Evolutionary conservation across 495 filamentous ascomycete species (phyloP).

Genomic region (Jackrogersella minutella): DNA sequence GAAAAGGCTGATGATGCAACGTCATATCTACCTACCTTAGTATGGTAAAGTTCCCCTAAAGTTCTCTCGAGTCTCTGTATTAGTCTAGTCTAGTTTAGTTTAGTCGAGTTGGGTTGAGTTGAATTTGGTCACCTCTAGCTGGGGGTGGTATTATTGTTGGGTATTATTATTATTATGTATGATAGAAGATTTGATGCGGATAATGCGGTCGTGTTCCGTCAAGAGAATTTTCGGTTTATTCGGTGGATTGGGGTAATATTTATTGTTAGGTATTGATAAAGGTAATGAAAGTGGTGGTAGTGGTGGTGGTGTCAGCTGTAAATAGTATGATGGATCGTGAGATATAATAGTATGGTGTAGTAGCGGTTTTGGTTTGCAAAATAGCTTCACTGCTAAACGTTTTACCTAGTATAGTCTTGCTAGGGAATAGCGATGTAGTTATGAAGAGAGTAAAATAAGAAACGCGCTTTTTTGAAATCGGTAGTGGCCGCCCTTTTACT

Average conservation of each 20-base stretch:
- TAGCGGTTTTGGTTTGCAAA: too few species aligned
- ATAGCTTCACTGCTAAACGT: too few species aligned
- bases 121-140: background rate
- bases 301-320: too few species aligned
- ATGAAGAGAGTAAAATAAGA: too few species aligned
- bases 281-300: too few species aligned
- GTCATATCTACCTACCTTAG: constrained; percentile 36
- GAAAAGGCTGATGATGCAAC: constrained; percentile 32
- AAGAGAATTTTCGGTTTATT: background rate
- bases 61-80: background rate
- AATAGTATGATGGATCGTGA: too few species aligned
- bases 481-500: too few species aligned
- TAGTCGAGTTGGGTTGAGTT: background rate
- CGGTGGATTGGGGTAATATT: background rate
- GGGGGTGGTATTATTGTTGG: background rate
- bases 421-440: too few species aligned
- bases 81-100: background rate
- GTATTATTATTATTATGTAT: background rate
- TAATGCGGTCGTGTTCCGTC: background rate
- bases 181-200: background rate
- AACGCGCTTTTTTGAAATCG: too few species aligned
- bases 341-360: too few species aligned
- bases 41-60: background rate
- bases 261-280: background rate
- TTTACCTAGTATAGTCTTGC: too few species aligned